Percentiles rank a stretch among this genome's conserved stretches.
phyloP scores from a whole-genome alignment of 208 protist species.

The Trypanosoma theileri region DNA sequence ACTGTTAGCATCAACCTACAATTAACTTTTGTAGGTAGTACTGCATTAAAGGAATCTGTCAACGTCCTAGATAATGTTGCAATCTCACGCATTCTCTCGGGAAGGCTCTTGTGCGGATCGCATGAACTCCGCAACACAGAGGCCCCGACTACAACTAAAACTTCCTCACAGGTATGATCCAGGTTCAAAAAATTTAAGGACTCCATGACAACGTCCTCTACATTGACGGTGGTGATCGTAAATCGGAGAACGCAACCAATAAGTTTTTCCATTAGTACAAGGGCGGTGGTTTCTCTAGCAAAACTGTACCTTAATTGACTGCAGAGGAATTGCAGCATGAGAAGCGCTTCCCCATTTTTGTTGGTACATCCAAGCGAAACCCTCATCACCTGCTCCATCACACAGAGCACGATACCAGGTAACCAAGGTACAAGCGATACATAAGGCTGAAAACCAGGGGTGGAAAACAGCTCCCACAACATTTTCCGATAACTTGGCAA shows the following conservation, averaged over 20 bases:
- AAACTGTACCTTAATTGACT: background rate
- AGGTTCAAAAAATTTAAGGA: background rate
- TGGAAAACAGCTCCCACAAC: conserved; percentile 3
- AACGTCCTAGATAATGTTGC: background rate
- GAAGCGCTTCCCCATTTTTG: background rate
- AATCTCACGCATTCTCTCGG: background rate
- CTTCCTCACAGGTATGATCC: background rate
- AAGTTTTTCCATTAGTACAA: background rate
- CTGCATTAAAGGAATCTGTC: background rate
- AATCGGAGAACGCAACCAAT: background rate
- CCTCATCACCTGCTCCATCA: background rate
- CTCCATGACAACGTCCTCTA: background rate
- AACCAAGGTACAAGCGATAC: background rate
- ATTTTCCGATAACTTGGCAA: background rate
- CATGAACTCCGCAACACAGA: background rate
- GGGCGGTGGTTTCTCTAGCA: background rate
- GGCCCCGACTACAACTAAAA: background rate
- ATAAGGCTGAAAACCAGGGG: background rate
- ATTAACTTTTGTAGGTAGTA: background rate
- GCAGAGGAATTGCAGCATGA: background rate
- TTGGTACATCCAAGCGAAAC: background rate
- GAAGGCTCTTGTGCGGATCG: background rate
- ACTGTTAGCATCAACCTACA: background rate
- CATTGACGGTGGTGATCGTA: background rate
- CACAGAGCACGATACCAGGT: background rate